A percentile compares a stretch with the other conserved stretches of the same genome.
phyloP scores from a whole-genome alignment of 148 eudicot genomes.

The Pharnaceum exiguum region DNA sequence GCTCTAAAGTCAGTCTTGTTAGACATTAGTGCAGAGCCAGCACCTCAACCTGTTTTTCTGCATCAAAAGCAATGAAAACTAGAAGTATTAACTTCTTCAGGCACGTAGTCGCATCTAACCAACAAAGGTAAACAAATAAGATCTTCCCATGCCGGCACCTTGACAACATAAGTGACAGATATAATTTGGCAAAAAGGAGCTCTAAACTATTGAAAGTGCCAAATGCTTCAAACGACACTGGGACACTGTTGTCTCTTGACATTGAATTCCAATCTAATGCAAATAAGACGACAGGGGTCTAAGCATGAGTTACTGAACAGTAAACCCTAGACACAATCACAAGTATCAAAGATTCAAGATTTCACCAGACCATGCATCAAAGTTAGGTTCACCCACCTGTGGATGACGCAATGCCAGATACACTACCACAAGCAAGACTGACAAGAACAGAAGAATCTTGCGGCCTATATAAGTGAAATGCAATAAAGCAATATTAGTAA shows the following conservation, averaged over 20 bases:
- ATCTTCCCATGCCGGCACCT: constrained; percentile 12
- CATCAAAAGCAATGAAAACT: constrained; percentile 85
- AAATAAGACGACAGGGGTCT: neutral
- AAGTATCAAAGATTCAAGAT: neutral
- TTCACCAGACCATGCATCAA: constrained; percentile 6
- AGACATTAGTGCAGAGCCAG: constrained; percentile 70
- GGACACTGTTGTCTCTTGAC: constrained; percentile 1
- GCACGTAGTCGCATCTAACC: constrained; percentile 4
- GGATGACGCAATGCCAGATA: constrained; percentile 93
- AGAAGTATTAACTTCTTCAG: constrained; percentile 18
- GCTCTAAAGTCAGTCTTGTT: constrained; percentile 64
- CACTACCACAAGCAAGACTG: constrained; percentile 97
- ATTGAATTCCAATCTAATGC: neutral
- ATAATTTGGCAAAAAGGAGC: neutral
- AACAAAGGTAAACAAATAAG: constrained; percentile 5
- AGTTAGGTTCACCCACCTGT: constrained; percentile 60
- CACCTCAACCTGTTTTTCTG: constrained; percentile 81
- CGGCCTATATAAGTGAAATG: constrained; percentile 41
- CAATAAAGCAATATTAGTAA: neutral
- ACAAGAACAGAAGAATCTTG: constrained; percentile 67
- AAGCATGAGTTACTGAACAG: neutral
- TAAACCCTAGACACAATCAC: neutral
- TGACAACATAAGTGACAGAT: neutral
- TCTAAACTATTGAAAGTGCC: neutral
- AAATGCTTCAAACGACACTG: neutral